A percentile compares a stretch with the other conserved stretches of the same genome.
Conservation (phyloP, 2,329 filamentous ascomycete species). For the Cercospora canescens region DNA sequence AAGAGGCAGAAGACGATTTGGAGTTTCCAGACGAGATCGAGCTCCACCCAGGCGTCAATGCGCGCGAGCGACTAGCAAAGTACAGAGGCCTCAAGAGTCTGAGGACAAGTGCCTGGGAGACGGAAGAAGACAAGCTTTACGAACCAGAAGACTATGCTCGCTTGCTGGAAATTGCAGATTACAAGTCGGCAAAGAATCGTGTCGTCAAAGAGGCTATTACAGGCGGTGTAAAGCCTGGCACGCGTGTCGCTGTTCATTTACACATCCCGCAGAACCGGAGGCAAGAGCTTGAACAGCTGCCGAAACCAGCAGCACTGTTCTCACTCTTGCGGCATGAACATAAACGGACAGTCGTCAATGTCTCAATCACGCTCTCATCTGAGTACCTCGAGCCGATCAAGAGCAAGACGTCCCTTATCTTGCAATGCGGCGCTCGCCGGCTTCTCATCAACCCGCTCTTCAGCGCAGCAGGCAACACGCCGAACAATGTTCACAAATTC, state of each 20-base stretch:
- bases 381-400: constrained; percentile 76
- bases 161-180: constrained; percentile 84
- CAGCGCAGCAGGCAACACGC: constrained; percentile 83
- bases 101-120: constrained; percentile 84
- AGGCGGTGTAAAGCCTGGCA: constrained; percentile 84
- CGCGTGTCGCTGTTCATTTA: constrained; percentile 77
- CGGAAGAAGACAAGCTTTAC: constrained; percentile 79
- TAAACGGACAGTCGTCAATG: constrained; percentile 87
- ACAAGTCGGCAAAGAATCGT: constrained; percentile 77
- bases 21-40: constrained; percentile 99
- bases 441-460: constrained; percentile 88
- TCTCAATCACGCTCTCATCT: constrained; percentile 81
- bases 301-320: constrained; percentile 71
- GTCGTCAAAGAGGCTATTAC: constrained; percentile 78
- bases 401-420: constrained; percentile 86
- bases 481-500: constrained; percentile 97
- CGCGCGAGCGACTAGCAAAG: constrained; percentile 78
- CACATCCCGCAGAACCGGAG: constrained; percentile 48
- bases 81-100: constrained; percentile 93
- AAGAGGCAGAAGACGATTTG: constrained; percentile 77
- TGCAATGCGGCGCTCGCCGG: constrained; percentile 86
- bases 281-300: constrained; percentile 54
- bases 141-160: constrained; percentile 89
- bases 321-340: constrained; percentile 92
- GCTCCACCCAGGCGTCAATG: constrained; percentile 81